Evolutionary conservation across 768 basidiomycete genomes (phyloP).

Genomic region (Flagelloscypha sp.): DNA sequence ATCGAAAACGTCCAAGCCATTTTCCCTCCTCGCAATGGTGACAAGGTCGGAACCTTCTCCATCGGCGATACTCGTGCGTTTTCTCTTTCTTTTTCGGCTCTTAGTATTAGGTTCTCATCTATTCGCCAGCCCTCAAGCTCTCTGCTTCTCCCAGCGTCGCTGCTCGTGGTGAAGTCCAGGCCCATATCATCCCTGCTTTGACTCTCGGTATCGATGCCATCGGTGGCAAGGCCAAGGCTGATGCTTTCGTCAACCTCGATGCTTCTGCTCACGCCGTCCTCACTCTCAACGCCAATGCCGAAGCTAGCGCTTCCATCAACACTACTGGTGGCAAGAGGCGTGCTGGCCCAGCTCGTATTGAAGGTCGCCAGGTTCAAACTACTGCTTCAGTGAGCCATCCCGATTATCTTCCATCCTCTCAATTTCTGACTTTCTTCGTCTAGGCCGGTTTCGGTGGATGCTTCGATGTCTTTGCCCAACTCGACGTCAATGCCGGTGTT

Average conservation of each 20-base stretch:
- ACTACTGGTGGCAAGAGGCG: no score
- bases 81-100: background rate
- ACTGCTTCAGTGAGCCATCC: no score
- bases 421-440: slow-evolving; percentile 1
- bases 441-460: slow-evolving; percentile 32
- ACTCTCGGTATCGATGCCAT: slow-evolving; percentile 20
- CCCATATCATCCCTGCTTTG: slow-evolving; percentile 23
- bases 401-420: no score
- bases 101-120: slow-evolving; percentile 23
- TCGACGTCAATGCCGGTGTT: slow-evolving; percentile 33
- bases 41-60: slow-evolving; percentile 21
- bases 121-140: slow-evolving; percentile 13
- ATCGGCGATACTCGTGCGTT: slow-evolving; percentile 36
- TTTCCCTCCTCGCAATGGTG: slow-evolving; percentile 31
- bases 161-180: slow-evolving; percentile 19
- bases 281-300: slow-evolving; percentile 14
- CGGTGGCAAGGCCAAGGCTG: slow-evolving; percentile 11
- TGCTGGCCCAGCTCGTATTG: no score
- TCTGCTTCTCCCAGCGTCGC: slow-evolving; percentile 18
- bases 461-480: slow-evolving; percentile 23
- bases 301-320: no score
- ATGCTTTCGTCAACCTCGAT: slow-evolving; percentile 19
- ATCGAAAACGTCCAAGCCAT: slow-evolving; percentile 30
- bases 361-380: no score
- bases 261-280: slow-evolving; percentile 19